Evolutionary conservation across 192 early-diverging fungal species (phyloP).

Genomic region (Thamnidium elegans): DNA sequence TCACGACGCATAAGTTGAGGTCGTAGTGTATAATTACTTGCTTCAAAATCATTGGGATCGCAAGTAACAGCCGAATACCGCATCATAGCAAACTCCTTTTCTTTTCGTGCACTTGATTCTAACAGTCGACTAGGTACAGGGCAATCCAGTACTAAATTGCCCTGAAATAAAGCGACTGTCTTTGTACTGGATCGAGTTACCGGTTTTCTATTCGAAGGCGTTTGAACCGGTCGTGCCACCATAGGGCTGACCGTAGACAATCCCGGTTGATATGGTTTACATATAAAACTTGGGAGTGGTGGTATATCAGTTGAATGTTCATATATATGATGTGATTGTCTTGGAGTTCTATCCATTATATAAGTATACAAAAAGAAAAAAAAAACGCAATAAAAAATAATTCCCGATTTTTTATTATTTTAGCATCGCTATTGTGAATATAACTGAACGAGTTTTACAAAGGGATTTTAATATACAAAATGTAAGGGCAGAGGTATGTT

Average conservation of each 20-base stretch:
- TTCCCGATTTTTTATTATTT: too few species aligned
- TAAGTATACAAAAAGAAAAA: too few species aligned
- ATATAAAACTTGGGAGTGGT: neutral
- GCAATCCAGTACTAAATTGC: constrained; percentile 73
- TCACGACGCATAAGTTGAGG: constrained; percentile 49
- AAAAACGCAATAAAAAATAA: too few species aligned
- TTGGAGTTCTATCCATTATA: too few species aligned
- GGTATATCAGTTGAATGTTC: too few species aligned
- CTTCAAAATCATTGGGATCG: constrained; percentile 81
- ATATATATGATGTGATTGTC: too few species aligned
- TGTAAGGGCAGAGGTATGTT: too few species aligned
- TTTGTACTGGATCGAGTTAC: constrained; percentile 26
- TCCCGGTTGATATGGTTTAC: constrained; percentile 1
- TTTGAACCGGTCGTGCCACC: neutral
- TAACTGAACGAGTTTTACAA: too few species aligned
- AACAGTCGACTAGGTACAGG: constrained; percentile 66
- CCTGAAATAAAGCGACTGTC: constrained; percentile 62
- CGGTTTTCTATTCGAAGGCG: constrained; percentile 3
- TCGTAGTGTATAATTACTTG: constrained; percentile 76
- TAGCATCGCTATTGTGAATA: too few species aligned
- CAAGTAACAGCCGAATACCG: constrained; percentile 92
- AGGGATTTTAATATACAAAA: too few species aligned
- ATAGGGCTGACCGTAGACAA: neutral
- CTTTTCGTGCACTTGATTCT: constrained; percentile 47
- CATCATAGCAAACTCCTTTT: constrained; percentile 88